Percentiles rank a stretch among this genome's conserved stretches.
These are phyloP conservation scores for Senecio squalidus DNA, from an alignment of 140 eudicot species.

Conservation along the genomic window DNA sequence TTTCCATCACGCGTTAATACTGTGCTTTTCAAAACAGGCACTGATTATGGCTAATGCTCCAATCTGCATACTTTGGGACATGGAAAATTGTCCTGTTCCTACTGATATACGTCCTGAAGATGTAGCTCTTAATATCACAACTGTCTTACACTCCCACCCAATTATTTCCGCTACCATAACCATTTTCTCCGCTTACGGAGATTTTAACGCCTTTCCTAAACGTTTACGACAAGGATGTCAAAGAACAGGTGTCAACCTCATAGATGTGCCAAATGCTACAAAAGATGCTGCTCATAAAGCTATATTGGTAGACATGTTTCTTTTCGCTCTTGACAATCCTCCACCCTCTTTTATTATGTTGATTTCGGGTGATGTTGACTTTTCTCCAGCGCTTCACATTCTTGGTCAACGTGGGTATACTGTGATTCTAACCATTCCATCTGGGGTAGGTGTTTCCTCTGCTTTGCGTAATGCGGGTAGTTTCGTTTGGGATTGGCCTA, in stretches of 20 bases:
- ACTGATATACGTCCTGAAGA: slow-evolving; percentile 87
- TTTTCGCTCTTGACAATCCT: slow-evolving; percentile 88
- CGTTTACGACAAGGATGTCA: slow-evolving; percentile 94
- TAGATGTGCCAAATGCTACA: slow-evolving; percentile 92
- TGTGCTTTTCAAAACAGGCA: slow-evolving; percentile 34
- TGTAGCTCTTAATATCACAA: slow-evolving; percentile 76
- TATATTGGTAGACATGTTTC: slow-evolving; percentile 94
- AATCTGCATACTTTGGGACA: slow-evolving; percentile 94
- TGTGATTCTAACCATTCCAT: slow-evolving; percentile 80
- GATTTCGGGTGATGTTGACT: slow-evolving; percentile 95
- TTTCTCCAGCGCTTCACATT: slow-evolving; percentile 87
- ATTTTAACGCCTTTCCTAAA: slow-evolving; percentile 82
- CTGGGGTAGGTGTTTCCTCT: slow-evolving; percentile 71
- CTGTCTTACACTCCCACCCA: slow-evolving; percentile 85
- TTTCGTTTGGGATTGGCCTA: slow-evolving; percentile 96
- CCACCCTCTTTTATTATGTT: slow-evolving; percentile 92
- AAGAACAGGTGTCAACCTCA: slow-evolving; percentile 89
- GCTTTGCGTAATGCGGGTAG: slow-evolving; percentile 88
- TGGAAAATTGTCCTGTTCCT: slow-evolving; percentile 94
- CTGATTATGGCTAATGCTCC: slow-evolving; percentile 50
- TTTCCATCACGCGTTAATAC: too few species aligned
- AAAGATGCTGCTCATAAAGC: slow-evolving; percentile 99
- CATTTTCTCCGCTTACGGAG: slow-evolving; percentile 88
- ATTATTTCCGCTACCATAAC: slow-evolving; percentile 74
- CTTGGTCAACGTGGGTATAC: slow-evolving; percentile 98